Base-by-base conservation (phyloP, 2,329 filamentous ascomycete species). In the Xylaria sp. region DNA sequence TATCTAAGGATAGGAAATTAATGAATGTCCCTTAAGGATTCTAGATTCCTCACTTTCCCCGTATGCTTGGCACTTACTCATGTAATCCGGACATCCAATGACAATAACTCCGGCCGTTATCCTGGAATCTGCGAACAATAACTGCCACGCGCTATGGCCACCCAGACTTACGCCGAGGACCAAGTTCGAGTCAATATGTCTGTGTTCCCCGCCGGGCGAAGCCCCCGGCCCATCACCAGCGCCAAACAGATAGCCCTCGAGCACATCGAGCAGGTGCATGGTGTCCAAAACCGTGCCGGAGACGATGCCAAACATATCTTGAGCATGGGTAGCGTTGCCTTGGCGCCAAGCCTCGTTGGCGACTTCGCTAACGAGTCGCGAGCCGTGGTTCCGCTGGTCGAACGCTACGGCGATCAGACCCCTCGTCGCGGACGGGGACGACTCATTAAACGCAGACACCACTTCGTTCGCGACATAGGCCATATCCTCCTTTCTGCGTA, bases 21-120 rank as follows among this genome's bases (percentile, higher is more conserved):
- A 58, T 53, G 34, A 61, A 41, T 32, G 12, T 5, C 10, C 30
- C 30, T 23, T n/a, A 32, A 6, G 18, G 8, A 20, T 30, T 7
- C 15, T 20, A 15, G 4, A 23, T 59, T 15, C 30, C 9, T 13
- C 10, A 4, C 13, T 20, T 34, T 53, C 23, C 13, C 45, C 2
- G 20, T 15, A 23, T 4, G 3, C 39, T 45, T 25, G 10, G 23
- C 32, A 74, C 78, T 81, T 73, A 89, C 92, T 84, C 70, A 90
- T 88, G 75, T 93, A 97, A 80, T 99, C 95, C 0, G 94, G 93
- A 79, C 94, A 97, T 1, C 95, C 96, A 61, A 98, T 92, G 28
- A 97, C 86, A 2, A 92, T 85, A 8, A 97, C 89, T 0, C 88
- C 94, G 0, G 92, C 90, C n/a, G 86, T 90, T 63, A 98, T 87